These are phyloP conservation scores for Dioszegia crocea DNA, from an alignment of 768 basidiomycete genomes.

Conservation along the genomic window DNA sequence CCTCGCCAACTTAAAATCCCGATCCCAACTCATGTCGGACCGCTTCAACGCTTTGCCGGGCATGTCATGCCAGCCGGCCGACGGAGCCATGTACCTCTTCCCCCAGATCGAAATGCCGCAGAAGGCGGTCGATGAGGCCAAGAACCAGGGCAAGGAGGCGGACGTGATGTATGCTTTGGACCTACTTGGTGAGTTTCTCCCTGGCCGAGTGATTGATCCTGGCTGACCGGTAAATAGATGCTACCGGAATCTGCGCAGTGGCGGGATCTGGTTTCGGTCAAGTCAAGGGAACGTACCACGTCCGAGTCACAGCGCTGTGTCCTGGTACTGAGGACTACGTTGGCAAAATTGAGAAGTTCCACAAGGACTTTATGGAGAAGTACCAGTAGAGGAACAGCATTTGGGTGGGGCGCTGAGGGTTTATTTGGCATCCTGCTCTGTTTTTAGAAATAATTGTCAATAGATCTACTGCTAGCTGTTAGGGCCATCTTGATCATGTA, in stretches of 20 bases:
- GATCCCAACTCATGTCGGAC: conserved; percentile 58
- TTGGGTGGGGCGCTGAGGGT: neutral
- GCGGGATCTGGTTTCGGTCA: conserved; percentile 95
- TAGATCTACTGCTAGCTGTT: no score
- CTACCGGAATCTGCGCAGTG: conserved; percentile 72
- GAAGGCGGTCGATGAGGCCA: conserved; percentile 69
- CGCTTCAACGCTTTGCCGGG: conserved; percentile 79
- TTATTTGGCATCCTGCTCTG: neutral
- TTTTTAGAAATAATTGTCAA: no score
- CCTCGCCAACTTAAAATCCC: conserved; percentile 56
- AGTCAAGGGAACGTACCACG: conserved; percentile 81
- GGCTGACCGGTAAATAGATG: conserved; percentile 28
- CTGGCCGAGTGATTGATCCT: neutral
- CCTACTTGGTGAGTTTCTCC: conserved; percentile 62
- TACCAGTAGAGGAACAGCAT: conserved; percentile 19
- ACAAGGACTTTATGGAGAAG: conserved; percentile 59
- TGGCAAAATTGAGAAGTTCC: conserved; percentile 72
- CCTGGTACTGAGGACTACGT: conserved; percentile 93
- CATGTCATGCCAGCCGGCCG: conserved; percentile 62
- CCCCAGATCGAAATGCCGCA: conserved; percentile 72
- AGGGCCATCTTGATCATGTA: no score
- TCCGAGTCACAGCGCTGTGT: conserved; percentile 88
- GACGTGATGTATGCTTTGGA: conserved; percentile 84
- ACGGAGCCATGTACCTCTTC: conserved; percentile 91
- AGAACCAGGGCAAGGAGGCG: conserved; percentile 67